Base-by-base conservation (phyloP, 371 early-diverging fungal species). In the Syncephalastrum monosporum region DNA sequence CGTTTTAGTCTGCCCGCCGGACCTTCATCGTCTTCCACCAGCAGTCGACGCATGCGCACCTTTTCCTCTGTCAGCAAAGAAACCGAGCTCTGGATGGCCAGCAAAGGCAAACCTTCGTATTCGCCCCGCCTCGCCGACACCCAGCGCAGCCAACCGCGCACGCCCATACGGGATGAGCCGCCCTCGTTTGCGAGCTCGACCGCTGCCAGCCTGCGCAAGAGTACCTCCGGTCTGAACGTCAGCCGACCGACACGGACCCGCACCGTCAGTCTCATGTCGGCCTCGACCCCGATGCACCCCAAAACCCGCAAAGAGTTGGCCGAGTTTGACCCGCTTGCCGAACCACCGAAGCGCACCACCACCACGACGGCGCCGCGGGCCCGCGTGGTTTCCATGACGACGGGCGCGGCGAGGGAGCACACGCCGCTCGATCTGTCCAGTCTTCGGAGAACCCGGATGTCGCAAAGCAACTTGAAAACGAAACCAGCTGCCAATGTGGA, bases 311-410 rank as follows among this genome's bases (percentile, higher is more conserved):
- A 48, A 21, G 25, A 52, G 12, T 14, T 63, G 4, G 63, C 48
- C 21, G 54, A 63, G 8, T 52, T 53, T 47, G 63, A 57, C 49
- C 53, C 54, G 15, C 43, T 52, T n/a, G 50, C 42, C 43, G 49
- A 58, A 14, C 44, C 43, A 13, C 17, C 7, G 33, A 52, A 25
- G 47, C 51, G 33, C 4, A n/a, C 42, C 14, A 21, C 21, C 21
- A 21, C 21, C 2, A 21, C 21, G 21, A 21, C 21, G 21, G 41
- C 49, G n/a, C 12, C 42, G 6, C 62, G 62, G 5, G 44, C 62
- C 25, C 55, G 61, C 8, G 55, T 55, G 8, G 51, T 56, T 6
- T 61, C 61, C 44, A 61, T 61, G 61, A 55, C 55, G 23, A 27
- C 53, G 6, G 43, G 29, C 8, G 33, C 38, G 5, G 38, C 38